Evolutionary conservation across 1,284 basidiomycete species (phyloP).

Genomic region (Trichosporon ovoides): DNA sequence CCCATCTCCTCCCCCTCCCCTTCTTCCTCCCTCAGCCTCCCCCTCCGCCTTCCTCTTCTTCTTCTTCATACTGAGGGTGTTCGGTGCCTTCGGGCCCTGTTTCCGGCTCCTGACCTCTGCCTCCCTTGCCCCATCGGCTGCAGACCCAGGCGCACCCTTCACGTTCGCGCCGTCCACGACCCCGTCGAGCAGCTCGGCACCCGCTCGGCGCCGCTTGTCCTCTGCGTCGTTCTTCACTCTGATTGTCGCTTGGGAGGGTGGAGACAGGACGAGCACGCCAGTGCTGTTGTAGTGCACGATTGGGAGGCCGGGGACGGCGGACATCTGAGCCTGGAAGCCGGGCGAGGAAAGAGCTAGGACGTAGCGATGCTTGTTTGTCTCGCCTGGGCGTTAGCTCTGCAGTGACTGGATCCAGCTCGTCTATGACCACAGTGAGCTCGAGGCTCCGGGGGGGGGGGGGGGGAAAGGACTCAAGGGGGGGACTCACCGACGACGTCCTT

Average conservation of each 20-base stretch:
- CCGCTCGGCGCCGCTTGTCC: slow-evolving; percentile 44
- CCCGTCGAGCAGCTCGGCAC: slow-evolving; percentile 31
- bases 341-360: slow-evolving; percentile 74
- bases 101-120: slow-evolving; percentile 57
- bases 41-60: slow-evolving; percentile 54
- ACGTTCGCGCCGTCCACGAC: slow-evolving; percentile 40
- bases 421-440: not conserved
- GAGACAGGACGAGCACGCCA: slow-evolving; percentile 83
- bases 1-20: slow-evolving; percentile 18
- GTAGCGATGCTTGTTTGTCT: slow-evolving; percentile 83
- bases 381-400: too few relatives aligned
- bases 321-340: slow-evolving; percentile 60
- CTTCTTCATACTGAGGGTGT: slow-evolving; percentile 89
- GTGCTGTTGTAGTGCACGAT: slow-evolving; percentile 77
- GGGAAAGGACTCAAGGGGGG: too few relatives aligned
- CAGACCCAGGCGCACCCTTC: slow-evolving; percentile 52
- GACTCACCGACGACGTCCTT: slow-evolving; percentile 69
- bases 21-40: slow-evolving; percentile 17
- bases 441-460: too few relatives aligned
- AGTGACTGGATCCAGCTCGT: too few relatives aligned
- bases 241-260: slow-evolving; percentile 70
- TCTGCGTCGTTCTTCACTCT: slow-evolving; percentile 60
- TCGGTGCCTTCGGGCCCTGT: slow-evolving; percentile 71
- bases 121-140: slow-evolving; percentile 45
- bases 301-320: slow-evolving; percentile 71